Evolutionary conservation across 768 basidiomycete species (phyloP).

Genomic region (Naganishia vishniacii): DNA sequence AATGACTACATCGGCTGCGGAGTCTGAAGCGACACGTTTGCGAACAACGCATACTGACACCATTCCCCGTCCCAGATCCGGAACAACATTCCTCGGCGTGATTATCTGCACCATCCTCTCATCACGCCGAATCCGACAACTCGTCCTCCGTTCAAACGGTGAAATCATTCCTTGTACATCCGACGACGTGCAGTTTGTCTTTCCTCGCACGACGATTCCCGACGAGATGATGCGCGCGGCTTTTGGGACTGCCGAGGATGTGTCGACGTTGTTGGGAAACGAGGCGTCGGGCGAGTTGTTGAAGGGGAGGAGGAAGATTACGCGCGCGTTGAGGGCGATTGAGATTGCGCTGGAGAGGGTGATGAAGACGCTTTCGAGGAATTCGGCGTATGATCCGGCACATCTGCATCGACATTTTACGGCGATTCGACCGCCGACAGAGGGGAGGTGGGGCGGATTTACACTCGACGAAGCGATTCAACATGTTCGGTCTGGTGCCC

Average conservation of each 20-base stretch:
- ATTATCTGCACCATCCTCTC: slow-evolving; percentile 37
- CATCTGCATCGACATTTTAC: slow-evolving; percentile 30
- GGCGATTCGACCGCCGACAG: slow-evolving; percentile 47
- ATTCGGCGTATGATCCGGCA: slow-evolving; percentile 23
- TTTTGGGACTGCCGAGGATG: neutral
- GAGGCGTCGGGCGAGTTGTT: slow-evolving; percentile 49
- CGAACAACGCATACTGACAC: too few relatives aligned
- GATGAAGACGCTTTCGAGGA: slow-evolving; percentile 31
- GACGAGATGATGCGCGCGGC: neutral
- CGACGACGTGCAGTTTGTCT: slow-evolving; percentile 45
- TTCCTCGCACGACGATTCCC: slow-evolving; percentile 29
- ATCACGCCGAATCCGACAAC: slow-evolving; percentile 31
- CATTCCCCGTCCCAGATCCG: slow-evolving; percentile 1
- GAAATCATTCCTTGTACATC: slow-evolving; percentile 39
- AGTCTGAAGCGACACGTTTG: too few relatives aligned
- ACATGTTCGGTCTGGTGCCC: slow-evolving; percentile 45
- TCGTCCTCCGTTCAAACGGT: slow-evolving; percentile 38
- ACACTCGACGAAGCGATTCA: slow-evolving; percentile 57
- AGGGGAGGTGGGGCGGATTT: slow-evolving; percentile 54
- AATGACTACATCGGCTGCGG: too few relatives aligned
- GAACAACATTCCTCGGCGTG: slow-evolving; percentile 29
- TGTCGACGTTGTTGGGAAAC: neutral
- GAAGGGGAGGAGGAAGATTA: slow-evolving; percentile 61
- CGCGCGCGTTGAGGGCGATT: slow-evolving; percentile 59
- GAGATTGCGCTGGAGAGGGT: slow-evolving; percentile 53